phyloP scores from a whole-genome alignment of 2,329 filamentous ascomycete genomes.

The Nemania abortiva region DNA sequence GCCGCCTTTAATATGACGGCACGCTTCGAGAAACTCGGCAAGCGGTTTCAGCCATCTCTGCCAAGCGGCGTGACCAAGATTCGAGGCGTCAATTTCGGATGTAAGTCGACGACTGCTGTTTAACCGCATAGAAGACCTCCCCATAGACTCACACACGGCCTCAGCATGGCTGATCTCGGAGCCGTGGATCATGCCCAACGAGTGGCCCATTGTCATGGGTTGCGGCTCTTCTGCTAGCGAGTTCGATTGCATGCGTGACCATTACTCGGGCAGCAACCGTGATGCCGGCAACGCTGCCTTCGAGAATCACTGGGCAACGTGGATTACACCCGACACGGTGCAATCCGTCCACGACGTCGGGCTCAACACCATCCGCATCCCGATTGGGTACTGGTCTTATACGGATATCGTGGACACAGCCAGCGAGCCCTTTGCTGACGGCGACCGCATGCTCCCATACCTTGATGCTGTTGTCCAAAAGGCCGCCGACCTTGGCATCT shows the following conservation, averaged over 20 bases:
- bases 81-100: conserved; percentile 45
- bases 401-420: conserved; percentile 42
- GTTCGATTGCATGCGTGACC: conserved; percentile 44
- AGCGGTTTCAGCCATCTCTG: conserved; percentile 49
- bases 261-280: conserved; percentile 41
- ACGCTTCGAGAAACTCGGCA: conserved; percentile 51
- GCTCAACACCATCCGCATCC: conserved; percentile 45
- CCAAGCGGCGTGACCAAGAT: conserved; percentile 43
- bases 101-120: conserved; percentile 30
- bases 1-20: conserved; percentile 52
- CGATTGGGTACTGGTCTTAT: conserved; percentile 46
- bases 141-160: conserved; percentile 16
- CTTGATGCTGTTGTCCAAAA: conserved; percentile 51
- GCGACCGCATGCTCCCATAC: conserved; percentile 49
- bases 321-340: conserved; percentile 42
- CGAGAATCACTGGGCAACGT: conserved; percentile 41
- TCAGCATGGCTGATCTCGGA: conserved; percentile 44
- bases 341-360: conserved; percentile 44
- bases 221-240: conserved; percentile 40
- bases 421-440: conserved; percentile 46
- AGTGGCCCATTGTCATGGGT: conserved; percentile 43
- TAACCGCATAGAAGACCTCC: not conserved
- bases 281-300: conserved; percentile 41
- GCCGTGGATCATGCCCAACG: conserved; percentile 40
- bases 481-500: conserved; percentile 51